These are phyloP conservation scores for Pythium chondricola DNA, from an alignment of 352 stramenopile genomes.

Conservation along the genomic window DNA sequence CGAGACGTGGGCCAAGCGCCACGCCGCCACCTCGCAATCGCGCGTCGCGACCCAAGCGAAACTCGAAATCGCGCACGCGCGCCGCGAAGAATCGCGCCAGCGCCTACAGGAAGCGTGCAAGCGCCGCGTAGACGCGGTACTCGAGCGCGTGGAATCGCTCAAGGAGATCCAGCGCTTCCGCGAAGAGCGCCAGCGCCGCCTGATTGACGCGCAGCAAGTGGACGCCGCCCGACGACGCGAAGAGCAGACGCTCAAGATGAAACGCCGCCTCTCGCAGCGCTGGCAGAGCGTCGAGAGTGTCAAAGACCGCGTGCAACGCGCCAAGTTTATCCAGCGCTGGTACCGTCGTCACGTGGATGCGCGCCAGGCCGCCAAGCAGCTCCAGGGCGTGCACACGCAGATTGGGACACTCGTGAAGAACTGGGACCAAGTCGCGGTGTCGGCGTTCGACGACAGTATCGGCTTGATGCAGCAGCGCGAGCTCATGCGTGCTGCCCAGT, in stretches of 20 bases:
- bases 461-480: slow-evolving; percentile 45
- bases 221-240: slow-evolving; percentile 41
- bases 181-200: slow-evolving; percentile 26
- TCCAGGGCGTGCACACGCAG: slow-evolving; percentile 29
- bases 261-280: slow-evolving; percentile 39
- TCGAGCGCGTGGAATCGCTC: slow-evolving; percentile 48
- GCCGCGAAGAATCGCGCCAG: slow-evolving; percentile 35
- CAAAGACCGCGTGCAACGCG: slow-evolving; percentile 48
- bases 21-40: slow-evolving; percentile 29
- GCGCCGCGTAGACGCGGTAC: slow-evolving; percentile 32
- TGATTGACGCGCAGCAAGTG: slow-evolving; percentile 40
- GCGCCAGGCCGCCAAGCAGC: slow-evolving; percentile 28
- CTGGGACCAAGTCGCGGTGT: slow-evolving; percentile 32
- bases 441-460: slow-evolving; percentile 61
- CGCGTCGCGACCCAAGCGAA: slow-evolving; percentile 32
- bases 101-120: slow-evolving; percentile 42
- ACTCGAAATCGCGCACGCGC: slow-evolving; percentile 37
- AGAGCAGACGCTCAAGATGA: slow-evolving; percentile 45
- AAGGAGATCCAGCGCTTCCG: slow-evolving; percentile 36
- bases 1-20: slow-evolving; percentile 43
- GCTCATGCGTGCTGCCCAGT: slow-evolving; percentile 43
- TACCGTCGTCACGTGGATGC: slow-evolving; percentile 44
- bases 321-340: slow-evolving; percentile 77
- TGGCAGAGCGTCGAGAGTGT: slow-evolving; percentile 69
- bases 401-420: slow-evolving; percentile 33